Base-by-base conservation (phyloP, 352 stramenopile genomes). In the Pythium utonaiense region DNA sequence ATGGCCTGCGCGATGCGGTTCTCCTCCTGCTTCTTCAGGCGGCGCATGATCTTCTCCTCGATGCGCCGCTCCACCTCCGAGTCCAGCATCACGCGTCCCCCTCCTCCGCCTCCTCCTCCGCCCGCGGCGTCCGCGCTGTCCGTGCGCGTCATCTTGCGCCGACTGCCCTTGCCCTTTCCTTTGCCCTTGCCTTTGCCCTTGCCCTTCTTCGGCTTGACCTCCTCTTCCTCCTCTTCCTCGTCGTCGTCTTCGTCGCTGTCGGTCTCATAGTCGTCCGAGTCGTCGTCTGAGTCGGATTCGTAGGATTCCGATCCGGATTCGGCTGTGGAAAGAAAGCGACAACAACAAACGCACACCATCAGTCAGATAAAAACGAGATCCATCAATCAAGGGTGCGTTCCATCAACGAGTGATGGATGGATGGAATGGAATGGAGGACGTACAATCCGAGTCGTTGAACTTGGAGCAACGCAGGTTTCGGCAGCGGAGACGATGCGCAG, bases 371-470 rank as follows among this genome's bases (percentile, higher is more conserved):
- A 36, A 34, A 24, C 16, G 27, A 50, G n/a, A 53, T 17, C 36
- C 41, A 31, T 44, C 14, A 38, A 30, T 22, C 2, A 22, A n/a
- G n/a, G n/a, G n/a, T n/a, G n/a, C n/a, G 14, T 33, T 25, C 31
- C 5, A 36, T 44, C 24, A 16, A 44, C 50, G 12, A 52, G 31
- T 9, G 25, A 64, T 22, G 24, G 40, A 47, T 47, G 33, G 33
- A 40, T 40, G 33, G 33, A 40, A n/a, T 13, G 33, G 17, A 14
- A 25, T 21, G 3, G 24, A 22, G 7, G 6, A 67, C 83, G 52
- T 85, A 93, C 83, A 93, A 51, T 93, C 83, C 52, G 82, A 91
- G 74, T 95, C 85, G 63, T 95, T 93, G 45, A 95, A 95, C 70
- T 95, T 95, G 59, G 85, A 92, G 67, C 81, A 95, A 6, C 85